Evolutionary conservation across 1,139 yeast species (phyloP).

Genomic region (Kazachstania sp.): DNA sequence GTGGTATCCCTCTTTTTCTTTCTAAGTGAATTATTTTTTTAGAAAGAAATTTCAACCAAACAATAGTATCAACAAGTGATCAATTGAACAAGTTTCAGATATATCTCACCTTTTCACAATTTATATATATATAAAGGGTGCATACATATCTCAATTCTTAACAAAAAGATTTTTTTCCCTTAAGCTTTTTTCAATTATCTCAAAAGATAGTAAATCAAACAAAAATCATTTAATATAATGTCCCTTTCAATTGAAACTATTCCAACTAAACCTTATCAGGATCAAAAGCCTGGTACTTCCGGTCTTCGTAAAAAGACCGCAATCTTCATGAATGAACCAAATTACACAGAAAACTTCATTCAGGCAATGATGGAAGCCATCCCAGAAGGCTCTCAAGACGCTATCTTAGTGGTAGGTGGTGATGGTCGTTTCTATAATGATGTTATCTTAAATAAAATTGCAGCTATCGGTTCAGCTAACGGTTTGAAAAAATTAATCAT

Average conservation of each 20-base stretch:
- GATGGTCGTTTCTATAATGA: conserved; percentile 93
- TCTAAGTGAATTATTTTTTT: too few species aligned
- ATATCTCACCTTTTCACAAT: neutral
- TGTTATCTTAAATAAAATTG: conserved; percentile 70
- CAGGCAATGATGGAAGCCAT: conserved; percentile 80
- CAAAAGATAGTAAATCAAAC: too few species aligned
- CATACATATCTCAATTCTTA: too few species aligned
- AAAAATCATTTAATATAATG: conserved; percentile 8
- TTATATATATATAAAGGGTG: too few species aligned
- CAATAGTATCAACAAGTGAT: too few species aligned
- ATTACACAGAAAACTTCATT: conserved; percentile 90
- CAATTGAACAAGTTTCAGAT: neutral
- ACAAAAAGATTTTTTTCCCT: too few species aligned
- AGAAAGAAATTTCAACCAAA: too few species aligned
- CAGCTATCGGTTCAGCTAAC: conserved; percentile 81
- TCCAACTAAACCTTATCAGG: conserved; percentile 64
- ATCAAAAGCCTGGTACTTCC: conserved; percentile 97
- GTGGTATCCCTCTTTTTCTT: too few species aligned
- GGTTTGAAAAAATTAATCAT: conserved; percentile 78
- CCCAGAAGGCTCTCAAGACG: conserved; percentile 73
- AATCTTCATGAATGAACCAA: conserved; percentile 61
- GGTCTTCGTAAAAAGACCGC: conserved; percentile 89
- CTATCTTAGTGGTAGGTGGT: conserved; percentile 89
- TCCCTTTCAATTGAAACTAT: conserved; percentile 18
- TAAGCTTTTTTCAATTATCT: too few species aligned